Conservation (phyloP, 2,329 filamentous ascomycete genomes). For the Xylariaceae sp. region DNA sequence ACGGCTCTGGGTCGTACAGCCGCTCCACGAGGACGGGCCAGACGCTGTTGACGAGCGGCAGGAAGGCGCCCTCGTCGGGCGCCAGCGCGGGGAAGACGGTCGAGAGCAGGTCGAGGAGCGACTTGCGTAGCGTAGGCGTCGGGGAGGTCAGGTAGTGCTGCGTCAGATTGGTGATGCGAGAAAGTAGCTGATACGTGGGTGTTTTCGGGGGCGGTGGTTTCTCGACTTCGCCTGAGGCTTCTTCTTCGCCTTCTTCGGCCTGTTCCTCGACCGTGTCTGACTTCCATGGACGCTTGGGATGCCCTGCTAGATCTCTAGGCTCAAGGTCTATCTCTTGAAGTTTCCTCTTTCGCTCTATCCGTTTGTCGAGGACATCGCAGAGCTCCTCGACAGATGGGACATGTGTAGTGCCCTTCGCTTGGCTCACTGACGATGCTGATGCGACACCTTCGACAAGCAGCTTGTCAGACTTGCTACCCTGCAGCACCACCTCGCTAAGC, state of each 20-base stretch:
- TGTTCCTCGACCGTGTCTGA: constrained; percentile 19
- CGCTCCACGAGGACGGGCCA: constrained; percentile 77
- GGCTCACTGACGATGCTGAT: constrained; percentile 26
- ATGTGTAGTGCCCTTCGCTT: constrained; percentile 31
- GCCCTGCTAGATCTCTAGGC: constrained; percentile 17
- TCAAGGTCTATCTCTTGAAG: constrained; percentile 20
- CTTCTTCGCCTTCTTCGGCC: constrained; percentile 26
- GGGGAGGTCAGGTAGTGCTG: constrained; percentile 87
- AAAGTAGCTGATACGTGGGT: constrained; percentile 72
- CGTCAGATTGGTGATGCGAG: constrained; percentile 73
- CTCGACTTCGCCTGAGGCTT: constrained; percentile 28
- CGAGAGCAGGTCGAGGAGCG: constrained; percentile 67
- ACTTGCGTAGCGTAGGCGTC: constrained; percentile 68
- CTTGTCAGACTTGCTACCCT: constrained; percentile 58
- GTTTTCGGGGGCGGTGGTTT: constrained; percentile 59
- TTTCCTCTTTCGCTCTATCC: constrained; percentile 35
- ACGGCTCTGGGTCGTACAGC: constrained; percentile 58
- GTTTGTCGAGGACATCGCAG: constrained; percentile 55
- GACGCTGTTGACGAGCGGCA: constrained; percentile 82
- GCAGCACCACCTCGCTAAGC: constrained; percentile 72
- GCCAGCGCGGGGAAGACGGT: constrained; percentile 67
- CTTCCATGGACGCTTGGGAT: constrained; percentile 31
- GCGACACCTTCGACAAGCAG: constrained; percentile 38
- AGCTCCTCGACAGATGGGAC: constrained; percentile 37
- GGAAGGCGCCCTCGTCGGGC: constrained; percentile 70